phyloP scores from a whole-genome alignment of 805 yeast genomes.

The Ogataea pilisensis region DNA sequence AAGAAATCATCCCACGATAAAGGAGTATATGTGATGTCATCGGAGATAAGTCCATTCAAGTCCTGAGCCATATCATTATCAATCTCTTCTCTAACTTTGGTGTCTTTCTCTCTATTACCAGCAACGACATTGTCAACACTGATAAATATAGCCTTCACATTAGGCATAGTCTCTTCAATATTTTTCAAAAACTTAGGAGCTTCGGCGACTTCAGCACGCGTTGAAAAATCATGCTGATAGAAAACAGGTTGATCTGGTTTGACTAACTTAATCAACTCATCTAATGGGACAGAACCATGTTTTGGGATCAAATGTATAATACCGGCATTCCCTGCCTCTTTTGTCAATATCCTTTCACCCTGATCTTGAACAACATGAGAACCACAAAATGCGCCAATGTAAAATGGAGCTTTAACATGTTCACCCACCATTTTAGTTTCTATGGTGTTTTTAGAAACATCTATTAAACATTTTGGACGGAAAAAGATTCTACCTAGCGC shows the following conservation, averaged over 20 bases:
- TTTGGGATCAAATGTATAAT: slow-evolving; percentile 84
- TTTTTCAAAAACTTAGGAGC: slow-evolving; percentile 17
- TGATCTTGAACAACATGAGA: slow-evolving; percentile 83
- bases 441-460: slow-evolving; percentile 61
- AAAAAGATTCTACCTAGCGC: slow-evolving; percentile 84
- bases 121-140: slow-evolving; percentile 84
- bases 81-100: slow-evolving; percentile 58
- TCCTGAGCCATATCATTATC: slow-evolving; percentile 29
- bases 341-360: slow-evolving; percentile 77
- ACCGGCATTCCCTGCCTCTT: slow-evolving; percentile 61
- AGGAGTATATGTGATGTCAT: slow-evolving; percentile 29
- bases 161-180: slow-evolving; percentile 37
- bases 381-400: slow-evolving; percentile 85
- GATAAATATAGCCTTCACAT: slow-evolving; percentile 72
- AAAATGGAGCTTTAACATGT: slow-evolving; percentile 66
- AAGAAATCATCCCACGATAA: slow-evolving; percentile 59
- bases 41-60: slow-evolving; percentile 11
- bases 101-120: slow-evolving; percentile 84
- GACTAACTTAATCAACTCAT: slow-evolving; percentile 66
- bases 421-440: slow-evolving; percentile 66
- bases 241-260: slow-evolving; percentile 63
- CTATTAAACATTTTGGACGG: slow-evolving; percentile 73
- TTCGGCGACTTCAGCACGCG: slow-evolving; percentile 61
- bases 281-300: slow-evolving; percentile 74
- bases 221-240: slow-evolving; percentile 72